Base-by-base conservation (phyloP, 768 basidiomycete genomes). In the Calocybe gangraenosa region DNA sequence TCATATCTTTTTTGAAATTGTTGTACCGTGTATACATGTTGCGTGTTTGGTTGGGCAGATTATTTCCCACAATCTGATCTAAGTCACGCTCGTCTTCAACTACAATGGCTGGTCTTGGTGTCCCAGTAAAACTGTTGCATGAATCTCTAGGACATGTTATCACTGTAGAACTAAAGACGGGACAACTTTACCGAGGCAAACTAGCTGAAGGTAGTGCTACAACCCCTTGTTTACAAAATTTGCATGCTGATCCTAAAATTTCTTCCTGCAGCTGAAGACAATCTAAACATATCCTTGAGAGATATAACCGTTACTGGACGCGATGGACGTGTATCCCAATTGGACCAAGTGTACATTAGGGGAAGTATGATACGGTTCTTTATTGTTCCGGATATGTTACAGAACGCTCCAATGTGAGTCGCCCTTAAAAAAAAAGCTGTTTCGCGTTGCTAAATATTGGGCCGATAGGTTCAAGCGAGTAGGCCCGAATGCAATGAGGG, bases 321-420 rank as follows among this genome's bases (percentile, higher is more conserved):
- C 42, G 96, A 99, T 75, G 96, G 96, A 19, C 91, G 96, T 58
- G 92, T 99, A 21, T 96, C 96, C 10, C 96, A 99, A 64, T 76
- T 99, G 40, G 96, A 98, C 71, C 95, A 97, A 66, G 95, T 97
- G 23, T 99, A 99, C 68, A 99, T 99, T 56, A 78, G 96, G 57
- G 96, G 96, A 47, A 94, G 92, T 64, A 96, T 97, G 90, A 75
- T 97, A 54, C 79, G 96, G 53, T 98, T 96, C 75, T 95, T 98
- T 71, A 97, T 98, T 65, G 96, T 99, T 17, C 96, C 96, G 44
- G 96, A 98, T 67, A 97, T 99, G 90, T 73, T 99, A 55, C 90
- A 97, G 63, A 98, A 98, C 64, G 96, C 96, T 11, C 96, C 96
- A 15, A 99, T 99, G 96, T 94, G 61, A 64, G 89, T 72, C 44